Evolutionary conservation across 805 yeast species (phyloP).

Genomic region (Wickerhamiella hasegawae): DNA sequence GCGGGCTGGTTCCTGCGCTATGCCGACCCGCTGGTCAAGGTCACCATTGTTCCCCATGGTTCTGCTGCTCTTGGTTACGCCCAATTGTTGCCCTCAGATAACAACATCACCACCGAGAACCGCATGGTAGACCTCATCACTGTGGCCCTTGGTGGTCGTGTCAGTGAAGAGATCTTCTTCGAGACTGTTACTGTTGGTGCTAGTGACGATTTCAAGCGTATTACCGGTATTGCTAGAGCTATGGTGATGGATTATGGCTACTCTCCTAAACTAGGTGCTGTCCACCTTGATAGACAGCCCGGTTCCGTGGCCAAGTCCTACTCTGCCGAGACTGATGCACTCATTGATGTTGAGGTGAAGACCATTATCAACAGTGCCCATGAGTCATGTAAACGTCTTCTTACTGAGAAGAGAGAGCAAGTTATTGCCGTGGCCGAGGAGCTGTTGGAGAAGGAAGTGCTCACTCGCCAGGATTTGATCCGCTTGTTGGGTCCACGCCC

Average conservation of each 20-base stretch:
- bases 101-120: constrained; percentile 64
- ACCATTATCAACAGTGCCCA: constrained; percentile 66
- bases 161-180: constrained; percentile 86
- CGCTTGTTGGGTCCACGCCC: constrained; percentile 81
- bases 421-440: constrained; percentile 81
- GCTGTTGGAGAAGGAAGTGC: constrained; percentile 69
- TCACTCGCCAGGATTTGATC: constrained; percentile 90
- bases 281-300: constrained; percentile 52
- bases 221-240: constrained; percentile 78
- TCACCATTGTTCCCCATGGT: constrained; percentile 92
- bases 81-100: constrained; percentile 88
- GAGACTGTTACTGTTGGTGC: constrained; percentile 92
- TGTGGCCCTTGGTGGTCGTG: constrained; percentile 98
- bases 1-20: constrained; percentile 90
- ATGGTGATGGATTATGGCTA: constrained; percentile 92
- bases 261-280: constrained; percentile 76
- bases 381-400: constrained; percentile 46
- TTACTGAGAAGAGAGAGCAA: constrained; percentile 54
- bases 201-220: constrained; percentile 89
- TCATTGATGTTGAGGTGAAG: constrained; percentile 72
- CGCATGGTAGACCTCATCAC: no score
- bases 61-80: constrained; percentile 97
- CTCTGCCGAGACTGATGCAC: constrained; percentile 69
- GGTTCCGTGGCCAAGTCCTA: constrained; percentile 71
- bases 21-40: constrained; percentile 91